Percentiles rank a stretch among this genome's conserved stretches.
phyloP scores from a whole-genome alignment of 306 rosid species.

The Sechiopsis laciniata region DNA sequence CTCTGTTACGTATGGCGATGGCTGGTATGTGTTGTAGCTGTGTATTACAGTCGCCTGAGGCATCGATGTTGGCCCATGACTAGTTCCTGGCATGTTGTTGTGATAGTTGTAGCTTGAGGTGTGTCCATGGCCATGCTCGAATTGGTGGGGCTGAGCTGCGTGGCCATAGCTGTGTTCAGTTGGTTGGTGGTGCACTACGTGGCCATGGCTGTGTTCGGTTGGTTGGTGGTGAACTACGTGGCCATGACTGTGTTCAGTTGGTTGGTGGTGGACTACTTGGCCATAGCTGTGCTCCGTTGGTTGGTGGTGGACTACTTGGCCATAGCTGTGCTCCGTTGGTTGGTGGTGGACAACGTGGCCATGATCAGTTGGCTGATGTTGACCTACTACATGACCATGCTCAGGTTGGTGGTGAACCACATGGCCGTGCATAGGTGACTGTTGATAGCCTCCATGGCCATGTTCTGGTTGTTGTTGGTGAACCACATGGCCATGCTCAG shows the following conservation, averaged over 20 bases:
- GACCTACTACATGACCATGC: not conserved
- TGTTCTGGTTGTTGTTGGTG: not conserved
- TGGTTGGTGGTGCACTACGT: not conserved
- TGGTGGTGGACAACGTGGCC: not conserved
- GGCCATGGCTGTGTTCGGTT: not conserved
- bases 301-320: not conserved
- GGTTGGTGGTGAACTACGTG: not conserved
- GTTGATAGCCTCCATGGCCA: not conserved
- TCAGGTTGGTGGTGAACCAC: not conserved
- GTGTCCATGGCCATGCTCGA: not conserved
- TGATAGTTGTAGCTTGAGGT: slow-evolving; percentile 25
- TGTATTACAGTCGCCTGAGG: slow-evolving; percentile 45
- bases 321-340: not conserved
- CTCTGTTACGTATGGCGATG: slow-evolving; percentile 62
- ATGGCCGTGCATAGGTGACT: not conserved
- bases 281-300: not conserved
- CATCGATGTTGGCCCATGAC: slow-evolving; percentile 19
- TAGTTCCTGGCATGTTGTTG: slow-evolving; percentile 33
- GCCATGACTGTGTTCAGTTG: not conserved
- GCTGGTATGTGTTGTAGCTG: slow-evolving; percentile 54
- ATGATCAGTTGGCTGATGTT: not conserved
- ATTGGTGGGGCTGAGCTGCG: not conserved
- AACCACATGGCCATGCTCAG: not conserved
- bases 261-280: not conserved
- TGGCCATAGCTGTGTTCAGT: not conserved